phyloP scores from a whole-genome alignment of 768 basidiomycete species.

The Fomitopsis pulvina region DNA sequence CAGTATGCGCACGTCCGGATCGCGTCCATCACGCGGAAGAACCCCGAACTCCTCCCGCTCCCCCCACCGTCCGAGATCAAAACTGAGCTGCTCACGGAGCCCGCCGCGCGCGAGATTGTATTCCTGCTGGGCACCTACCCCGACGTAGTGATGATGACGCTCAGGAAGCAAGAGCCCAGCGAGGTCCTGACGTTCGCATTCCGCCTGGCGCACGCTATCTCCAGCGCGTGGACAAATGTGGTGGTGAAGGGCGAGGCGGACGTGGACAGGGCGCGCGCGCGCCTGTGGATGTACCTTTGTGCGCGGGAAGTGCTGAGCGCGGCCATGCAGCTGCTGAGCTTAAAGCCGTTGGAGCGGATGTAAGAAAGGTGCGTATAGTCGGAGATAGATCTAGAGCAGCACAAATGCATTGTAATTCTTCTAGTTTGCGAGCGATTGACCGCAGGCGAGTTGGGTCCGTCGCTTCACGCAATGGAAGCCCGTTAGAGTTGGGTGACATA shows the following conservation, averaged over 20 bases:
- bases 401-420: too few species aligned
- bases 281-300: constrained; percentile 83
- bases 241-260: constrained; percentile 82
- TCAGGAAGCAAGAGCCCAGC: constrained; percentile 83
- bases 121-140: constrained; percentile 89
- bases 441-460: too few species aligned
- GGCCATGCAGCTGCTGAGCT: constrained; percentile 82
- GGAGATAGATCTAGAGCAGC: too few species aligned
- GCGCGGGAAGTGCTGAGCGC: constrained; percentile 86
- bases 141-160: constrained; percentile 80
- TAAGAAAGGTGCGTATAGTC: constrained; percentile 26
- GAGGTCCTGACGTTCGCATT: constrained; percentile 90
- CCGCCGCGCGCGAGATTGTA: constrained; percentile 78
- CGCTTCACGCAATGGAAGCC: too few species aligned
- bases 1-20: constrained; percentile 96
- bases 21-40: constrained; percentile 86
- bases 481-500: too few species aligned
- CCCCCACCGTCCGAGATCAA: constrained; percentile 65
- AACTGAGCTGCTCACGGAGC: constrained; percentile 57
- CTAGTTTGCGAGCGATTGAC: too few species aligned
- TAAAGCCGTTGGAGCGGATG: constrained; percentile 92
- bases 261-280: constrained; percentile 67
- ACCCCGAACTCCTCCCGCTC: constrained; percentile 78
- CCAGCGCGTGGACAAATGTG: constrained; percentile 87
- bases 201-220: constrained; percentile 81